phyloP scores from a whole-genome alignment of 2,329 filamentous ascomycete species.

The Aspergillus jensenii region DNA sequence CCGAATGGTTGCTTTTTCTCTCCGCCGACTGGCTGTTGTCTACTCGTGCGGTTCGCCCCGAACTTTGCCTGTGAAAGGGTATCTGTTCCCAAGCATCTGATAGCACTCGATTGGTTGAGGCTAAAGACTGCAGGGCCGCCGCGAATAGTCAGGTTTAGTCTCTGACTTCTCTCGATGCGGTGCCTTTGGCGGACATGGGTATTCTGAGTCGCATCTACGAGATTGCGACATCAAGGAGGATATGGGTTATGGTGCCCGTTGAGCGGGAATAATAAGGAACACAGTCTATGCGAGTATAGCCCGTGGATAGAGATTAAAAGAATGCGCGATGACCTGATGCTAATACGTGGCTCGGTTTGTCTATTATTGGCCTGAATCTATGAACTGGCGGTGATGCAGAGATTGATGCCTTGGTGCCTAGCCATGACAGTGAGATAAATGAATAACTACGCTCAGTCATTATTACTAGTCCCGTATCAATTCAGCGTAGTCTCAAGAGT shows the following conservation, averaged over 20 bases:
- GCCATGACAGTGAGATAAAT: neutral
- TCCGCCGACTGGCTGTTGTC: constrained; percentile 1
- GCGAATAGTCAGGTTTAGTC: neutral
- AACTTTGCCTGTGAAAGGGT: neutral
- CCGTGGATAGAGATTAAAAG: constrained; percentile 7
- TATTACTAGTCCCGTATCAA: no score
- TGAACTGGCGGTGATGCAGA: neutral
- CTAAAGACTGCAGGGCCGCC: neutral
- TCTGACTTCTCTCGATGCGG: neutral
- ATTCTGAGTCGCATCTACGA: neutral
- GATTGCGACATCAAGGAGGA: neutral
- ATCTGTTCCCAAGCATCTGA: neutral
- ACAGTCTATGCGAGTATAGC: neutral
- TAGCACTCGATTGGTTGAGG: neutral
- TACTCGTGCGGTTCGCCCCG: constrained; percentile 1
- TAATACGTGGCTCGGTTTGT: constrained; percentile 23
- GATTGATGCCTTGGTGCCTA: constrained; percentile 7
- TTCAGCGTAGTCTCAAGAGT: no score
- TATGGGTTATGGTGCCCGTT: neutral
- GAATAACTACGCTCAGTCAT: neutral
- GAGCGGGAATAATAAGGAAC: neutral
- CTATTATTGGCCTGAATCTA: neutral
- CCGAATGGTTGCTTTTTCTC: constrained; percentile 3
- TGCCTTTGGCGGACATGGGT: neutral
- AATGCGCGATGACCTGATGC: constrained; percentile 19